A percentile compares a stretch with the other conserved stretches of the same genome.
phyloP scores from a whole-genome alignment of 2,329 filamentous ascomycete species.

The Fusarium nisikadoi region DNA sequence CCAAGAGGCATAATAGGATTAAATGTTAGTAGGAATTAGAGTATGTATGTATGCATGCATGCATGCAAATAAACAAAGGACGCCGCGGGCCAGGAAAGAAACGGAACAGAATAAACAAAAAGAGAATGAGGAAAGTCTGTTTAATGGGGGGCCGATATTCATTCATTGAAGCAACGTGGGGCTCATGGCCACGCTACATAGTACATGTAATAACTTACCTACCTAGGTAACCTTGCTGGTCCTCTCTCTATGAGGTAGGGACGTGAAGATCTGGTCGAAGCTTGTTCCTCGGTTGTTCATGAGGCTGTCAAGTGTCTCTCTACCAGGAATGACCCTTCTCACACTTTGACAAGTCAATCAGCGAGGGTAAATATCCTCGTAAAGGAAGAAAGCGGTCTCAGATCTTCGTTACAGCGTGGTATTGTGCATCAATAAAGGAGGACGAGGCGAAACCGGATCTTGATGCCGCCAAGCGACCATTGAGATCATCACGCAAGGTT shows the following conservation, averaged over 20 bases:
- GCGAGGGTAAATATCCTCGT: neutral
- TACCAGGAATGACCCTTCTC: neutral
- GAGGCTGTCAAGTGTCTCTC: neutral
- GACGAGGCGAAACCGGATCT: conserved; percentile 21
- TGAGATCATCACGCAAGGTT: conserved; percentile 28
- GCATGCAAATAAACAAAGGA: neutral
- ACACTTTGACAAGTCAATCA: neutral
- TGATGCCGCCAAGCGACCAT: conserved; percentile 26
- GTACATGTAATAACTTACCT: neutral
- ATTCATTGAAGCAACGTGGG: conserved; percentile 24
- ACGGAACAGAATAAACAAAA: neutral
- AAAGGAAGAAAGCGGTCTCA: conserved; percentile 7
- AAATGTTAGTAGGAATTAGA: neutral
- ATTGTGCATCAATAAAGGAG: neutral
- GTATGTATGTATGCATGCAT: neutral
- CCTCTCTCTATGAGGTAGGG: conserved; percentile 24
- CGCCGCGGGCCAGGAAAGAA: neutral
- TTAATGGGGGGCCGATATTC: conserved; percentile 2
- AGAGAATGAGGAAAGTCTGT: neutral
- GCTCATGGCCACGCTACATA: neutral
- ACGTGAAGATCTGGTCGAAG: conserved; percentile 29
- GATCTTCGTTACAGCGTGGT: conserved; percentile 18
- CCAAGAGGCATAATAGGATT: neutral
- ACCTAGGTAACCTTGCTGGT: neutral
- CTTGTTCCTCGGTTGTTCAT: conserved; percentile 13